Percentiles rank a stretch among this genome's conserved stretches.
Evolutionary conservation across 2,329 filamentous ascomycete species (phyloP).

Genomic region (Phialophora chinensis): DNA sequence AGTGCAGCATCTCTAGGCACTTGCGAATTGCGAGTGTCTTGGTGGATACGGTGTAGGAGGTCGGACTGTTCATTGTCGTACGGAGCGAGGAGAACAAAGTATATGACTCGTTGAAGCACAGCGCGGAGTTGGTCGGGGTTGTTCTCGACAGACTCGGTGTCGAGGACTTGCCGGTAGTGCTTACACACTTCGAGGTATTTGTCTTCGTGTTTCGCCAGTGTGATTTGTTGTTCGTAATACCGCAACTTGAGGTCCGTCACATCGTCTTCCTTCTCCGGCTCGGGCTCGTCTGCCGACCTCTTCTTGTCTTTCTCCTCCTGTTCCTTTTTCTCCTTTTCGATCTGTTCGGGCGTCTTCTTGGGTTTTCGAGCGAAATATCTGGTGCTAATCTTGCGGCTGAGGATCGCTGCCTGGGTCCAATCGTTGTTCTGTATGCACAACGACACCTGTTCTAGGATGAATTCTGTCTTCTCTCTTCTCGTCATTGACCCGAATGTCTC

Average conservation of each 20-base stretch:
- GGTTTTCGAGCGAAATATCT: constrained; percentile 87
- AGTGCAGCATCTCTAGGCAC: constrained; percentile 82
- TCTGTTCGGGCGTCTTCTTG: constrained; percentile 85
- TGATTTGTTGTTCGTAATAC: constrained; percentile 98
- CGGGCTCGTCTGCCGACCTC: constrained; percentile 75
- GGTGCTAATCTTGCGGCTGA: constrained; percentile 96
- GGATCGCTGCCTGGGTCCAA: constrained; percentile 93
- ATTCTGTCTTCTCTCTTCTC: constrained; percentile 95
- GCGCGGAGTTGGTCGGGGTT: constrained; percentile 84
- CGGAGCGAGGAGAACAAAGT: constrained; percentile 93
- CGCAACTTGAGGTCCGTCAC: constrained; percentile 94
- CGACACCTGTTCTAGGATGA: constrained; percentile 92
- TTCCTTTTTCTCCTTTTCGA: constrained; percentile 89
- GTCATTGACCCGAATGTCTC: constrained; percentile 99
- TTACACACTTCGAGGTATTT: constrained; percentile 99
- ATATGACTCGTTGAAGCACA: constrained; percentile 91
- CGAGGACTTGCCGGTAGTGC: constrained; percentile 93
- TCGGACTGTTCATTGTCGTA: constrained; percentile 99
- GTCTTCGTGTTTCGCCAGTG: constrained; percentile 91
- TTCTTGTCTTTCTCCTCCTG: constrained; percentile 82
- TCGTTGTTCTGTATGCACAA: constrained; percentile 95
- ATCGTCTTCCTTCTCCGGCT: constrained; percentile 77
- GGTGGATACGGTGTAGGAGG: constrained; percentile 88
- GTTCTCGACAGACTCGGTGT: constrained; percentile 93
- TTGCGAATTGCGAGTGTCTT: constrained; percentile 79